phyloP scores from a whole-genome alignment of 805 yeast species.

The Kluyveromyces dobzhanskii region DNA sequence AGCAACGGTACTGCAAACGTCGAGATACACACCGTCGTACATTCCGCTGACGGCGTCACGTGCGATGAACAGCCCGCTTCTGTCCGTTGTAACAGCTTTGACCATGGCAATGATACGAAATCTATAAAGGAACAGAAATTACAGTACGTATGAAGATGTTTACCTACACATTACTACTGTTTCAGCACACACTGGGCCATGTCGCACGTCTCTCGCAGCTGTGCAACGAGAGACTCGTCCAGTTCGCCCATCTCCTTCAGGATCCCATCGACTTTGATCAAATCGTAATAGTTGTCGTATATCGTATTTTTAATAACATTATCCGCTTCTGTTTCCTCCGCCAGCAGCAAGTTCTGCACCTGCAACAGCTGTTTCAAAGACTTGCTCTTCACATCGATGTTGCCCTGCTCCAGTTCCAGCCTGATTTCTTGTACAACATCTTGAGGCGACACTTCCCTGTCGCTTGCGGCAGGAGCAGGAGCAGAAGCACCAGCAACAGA shows the following conservation, averaged over 20 bases:
- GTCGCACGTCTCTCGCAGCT: slow-evolving; percentile 11
- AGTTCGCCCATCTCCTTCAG: slow-evolving; percentile 27
- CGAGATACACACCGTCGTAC: too few relatives aligned
- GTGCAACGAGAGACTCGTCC: slow-evolving; percentile 9
- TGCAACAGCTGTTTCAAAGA: slow-evolving; percentile 19
- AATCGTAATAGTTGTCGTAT: slow-evolving; percentile 67
- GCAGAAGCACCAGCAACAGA: background rate
- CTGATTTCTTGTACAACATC: background rate
- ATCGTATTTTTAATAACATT: slow-evolving; percentile 58
- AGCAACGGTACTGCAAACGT: too few relatives aligned
- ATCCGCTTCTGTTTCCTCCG: slow-evolving; percentile 24
- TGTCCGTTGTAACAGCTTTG: too few relatives aligned
- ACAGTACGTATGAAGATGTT: too few relatives aligned
- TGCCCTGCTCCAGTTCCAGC: background rate
- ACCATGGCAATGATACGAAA: too few relatives aligned
- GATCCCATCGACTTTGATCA: slow-evolving; percentile 57
- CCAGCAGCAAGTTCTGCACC: slow-evolving; percentile 21
- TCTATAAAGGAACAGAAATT: too few relatives aligned
- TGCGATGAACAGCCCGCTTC: too few relatives aligned
- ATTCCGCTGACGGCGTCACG: too few relatives aligned
- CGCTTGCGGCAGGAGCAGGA: too few relatives aligned
- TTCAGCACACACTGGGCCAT: background rate
- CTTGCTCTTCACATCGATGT: background rate
- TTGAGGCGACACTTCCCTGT: too few relatives aligned
- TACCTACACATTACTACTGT: background rate